Evolutionary conservation across 352 stramenopile genomes (phyloP), one percentile per base, ranked within the genome.

Genomic region (Globisporangium abappressorium): DNA sequence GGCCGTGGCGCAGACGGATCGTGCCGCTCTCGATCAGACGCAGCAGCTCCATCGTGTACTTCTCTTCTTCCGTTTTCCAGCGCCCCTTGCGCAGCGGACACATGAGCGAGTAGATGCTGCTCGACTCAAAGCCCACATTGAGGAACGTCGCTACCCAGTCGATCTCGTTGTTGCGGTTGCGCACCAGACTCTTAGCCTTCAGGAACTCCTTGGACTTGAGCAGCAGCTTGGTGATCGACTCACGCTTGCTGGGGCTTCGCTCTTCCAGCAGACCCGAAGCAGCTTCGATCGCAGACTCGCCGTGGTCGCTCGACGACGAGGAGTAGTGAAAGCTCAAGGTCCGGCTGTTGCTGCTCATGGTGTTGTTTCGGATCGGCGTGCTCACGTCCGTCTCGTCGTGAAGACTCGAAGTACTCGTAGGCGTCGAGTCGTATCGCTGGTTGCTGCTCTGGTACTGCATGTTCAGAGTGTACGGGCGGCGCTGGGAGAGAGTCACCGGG

Each of bases 101-200:
- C 75, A 93, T 85, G 62, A 90, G 74, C 15, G 80, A 79, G 72
- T 89, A 93, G 72, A 93, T 92, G 67, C 81, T 87, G 62, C 76
- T 84, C 2, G 75, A 68, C 63, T 91, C 82, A 51, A 92, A 93
- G 24, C 85, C 85, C 1, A 92, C 81, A 12, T 84, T 89, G 1
- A 93, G 62, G 51, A 93, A 93, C 9, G 80, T 91, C 0, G 83
- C 80, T 9, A 90, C 81, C 85, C 83, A 93, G 65, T 93, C 85
- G 62, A 92, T 89, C 63, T 92, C 84, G 36, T 90, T 86, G 70
- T 87, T 80, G 38, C 79, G 80, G 70, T 90, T 92, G 53, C 82
- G 84, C 41, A 92, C 80, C 22, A 92, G 70, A 24, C 62, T 81
- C 62, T 81, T 87, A 1, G 80, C 78, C 41, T 82, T 78, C 12